These are phyloP conservation scores for Taxawa tesnikishii DNA, from an alignment of 2,329 filamentous ascomycete species.

Conservation along the genomic window DNA sequence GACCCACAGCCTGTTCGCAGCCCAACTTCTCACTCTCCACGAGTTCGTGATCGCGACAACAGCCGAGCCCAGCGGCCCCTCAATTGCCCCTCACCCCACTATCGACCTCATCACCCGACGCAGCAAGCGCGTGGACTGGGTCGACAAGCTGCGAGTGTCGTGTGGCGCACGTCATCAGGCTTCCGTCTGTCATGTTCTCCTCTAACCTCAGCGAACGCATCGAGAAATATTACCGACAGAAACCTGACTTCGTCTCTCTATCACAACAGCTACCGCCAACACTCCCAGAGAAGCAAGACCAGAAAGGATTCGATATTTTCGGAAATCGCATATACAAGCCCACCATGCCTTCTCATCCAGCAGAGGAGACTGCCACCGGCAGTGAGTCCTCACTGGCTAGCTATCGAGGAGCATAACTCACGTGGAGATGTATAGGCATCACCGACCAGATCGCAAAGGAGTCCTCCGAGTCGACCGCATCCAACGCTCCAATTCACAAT, in stretches of 20 bases:
- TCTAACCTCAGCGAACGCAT: neutral
- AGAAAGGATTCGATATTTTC: neutral
- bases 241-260: neutral
- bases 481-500: conserved; percentile 21
- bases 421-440: too few relatives aligned
- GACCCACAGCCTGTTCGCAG: too few relatives aligned
- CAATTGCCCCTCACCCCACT: too few relatives aligned
- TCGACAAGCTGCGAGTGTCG: too few relatives aligned
- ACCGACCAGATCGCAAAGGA: conserved; percentile 34
- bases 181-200: neutral
- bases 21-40: too few relatives aligned
- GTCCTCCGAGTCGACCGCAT: conserved; percentile 27
- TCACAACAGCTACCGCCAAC: neutral
- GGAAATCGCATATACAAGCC: conserved; percentile 1
- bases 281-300: neutral
- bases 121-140: too few relatives aligned
- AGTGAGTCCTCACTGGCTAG: conserved; percentile 19
- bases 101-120: neutral
- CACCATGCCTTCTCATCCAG: conserved; percentile 29
- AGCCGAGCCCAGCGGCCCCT: too few relatives aligned
- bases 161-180: too few relatives aligned
- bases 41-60: too few relatives aligned
- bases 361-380: conserved; percentile 25
- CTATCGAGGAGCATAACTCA: too few relatives aligned
- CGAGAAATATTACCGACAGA: neutral